Percentiles rank a stretch among this genome's conserved stretches.
Evolutionary conservation across 1,139 yeast species (phyloP).

Genomic region (Yarrowia galli): DNA sequence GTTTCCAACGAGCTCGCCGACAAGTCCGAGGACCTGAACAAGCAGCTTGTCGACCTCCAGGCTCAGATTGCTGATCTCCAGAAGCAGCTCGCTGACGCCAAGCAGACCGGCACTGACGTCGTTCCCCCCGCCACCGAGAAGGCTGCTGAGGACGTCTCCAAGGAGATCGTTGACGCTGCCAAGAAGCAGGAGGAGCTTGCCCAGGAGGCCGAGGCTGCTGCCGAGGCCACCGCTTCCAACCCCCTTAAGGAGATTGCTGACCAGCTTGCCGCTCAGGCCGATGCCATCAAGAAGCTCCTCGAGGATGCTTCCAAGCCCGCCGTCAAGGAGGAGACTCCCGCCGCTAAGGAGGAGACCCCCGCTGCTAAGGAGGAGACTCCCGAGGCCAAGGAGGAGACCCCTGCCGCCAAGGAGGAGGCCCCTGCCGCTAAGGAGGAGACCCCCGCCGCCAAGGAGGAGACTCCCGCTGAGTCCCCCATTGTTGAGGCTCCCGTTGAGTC

Average conservation of each 20-base stretch:
- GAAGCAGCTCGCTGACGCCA: neutral
- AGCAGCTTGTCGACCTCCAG: neutral
- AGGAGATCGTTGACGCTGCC: neutral
- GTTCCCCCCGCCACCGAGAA: neutral
- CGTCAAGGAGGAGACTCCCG: neutral
- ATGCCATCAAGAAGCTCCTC: neutral
- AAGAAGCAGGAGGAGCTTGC: neutral
- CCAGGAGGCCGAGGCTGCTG: neutral
- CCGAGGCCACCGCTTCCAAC: neutral
- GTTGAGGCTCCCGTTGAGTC: neutral
- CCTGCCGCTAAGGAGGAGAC: no score
- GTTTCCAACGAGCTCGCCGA: neutral
- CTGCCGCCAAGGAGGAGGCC: no score
- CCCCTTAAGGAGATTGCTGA: neutral
- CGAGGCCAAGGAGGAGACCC: no score
- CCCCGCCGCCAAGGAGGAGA: no score
- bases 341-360: no score
- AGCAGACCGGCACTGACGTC: neutral
- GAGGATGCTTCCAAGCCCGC: neutral
- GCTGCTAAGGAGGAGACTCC: no score
- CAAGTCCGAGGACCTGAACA: neutral
- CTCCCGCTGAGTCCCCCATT: neutral
- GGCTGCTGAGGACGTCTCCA: neutral
- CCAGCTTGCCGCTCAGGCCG: slow-evolving; percentile 2
- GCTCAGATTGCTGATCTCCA: neutral